A percentile compares a stretch with the other conserved stretches of the same genome.
phyloP scores from a whole-genome alignment of 495 filamentous ascomycete genomes.

The Penicillium canescens region DNA sequence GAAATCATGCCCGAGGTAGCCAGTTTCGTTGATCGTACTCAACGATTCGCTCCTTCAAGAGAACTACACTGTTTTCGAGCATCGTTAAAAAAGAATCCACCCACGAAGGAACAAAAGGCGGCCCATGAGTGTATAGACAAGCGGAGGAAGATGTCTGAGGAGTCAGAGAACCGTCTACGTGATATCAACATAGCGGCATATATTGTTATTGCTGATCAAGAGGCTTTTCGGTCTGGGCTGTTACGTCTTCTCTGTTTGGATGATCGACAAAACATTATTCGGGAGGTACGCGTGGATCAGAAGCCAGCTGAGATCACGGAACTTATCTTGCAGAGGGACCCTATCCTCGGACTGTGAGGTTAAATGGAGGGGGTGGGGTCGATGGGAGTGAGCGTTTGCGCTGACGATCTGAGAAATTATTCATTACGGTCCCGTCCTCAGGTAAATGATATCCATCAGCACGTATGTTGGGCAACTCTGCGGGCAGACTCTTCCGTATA shows the following conservation, averaged over 20 bases:
- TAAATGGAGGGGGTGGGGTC: no score
- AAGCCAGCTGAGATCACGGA: no score
- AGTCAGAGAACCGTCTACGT: neutral
- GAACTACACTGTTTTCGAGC: neutral
- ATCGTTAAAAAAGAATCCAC: neutral
- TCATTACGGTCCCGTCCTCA: no score
- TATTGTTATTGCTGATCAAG: constrained; percentile 1
- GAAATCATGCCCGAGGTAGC: neutral
- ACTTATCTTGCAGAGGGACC: no score
- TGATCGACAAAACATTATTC: neutral
- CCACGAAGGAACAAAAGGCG: neutral
- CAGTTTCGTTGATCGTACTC: neutral
- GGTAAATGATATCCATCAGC: no score
- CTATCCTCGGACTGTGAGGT: no score
- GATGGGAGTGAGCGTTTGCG: no score
- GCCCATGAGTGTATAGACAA: neutral
- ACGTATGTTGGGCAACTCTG: no score
- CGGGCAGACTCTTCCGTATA: no score
- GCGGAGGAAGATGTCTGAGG: neutral
- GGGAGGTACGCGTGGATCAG: neutral
- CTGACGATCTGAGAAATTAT: no score
- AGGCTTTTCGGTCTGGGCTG: neutral
- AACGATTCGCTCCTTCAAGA: no score
- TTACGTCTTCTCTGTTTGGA: neutral
- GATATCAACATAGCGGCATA: neutral